phyloP scores from a whole-genome alignment of 495 filamentous ascomycete species.

The Aspergillus sclerotiicarbonarius region DNA sequence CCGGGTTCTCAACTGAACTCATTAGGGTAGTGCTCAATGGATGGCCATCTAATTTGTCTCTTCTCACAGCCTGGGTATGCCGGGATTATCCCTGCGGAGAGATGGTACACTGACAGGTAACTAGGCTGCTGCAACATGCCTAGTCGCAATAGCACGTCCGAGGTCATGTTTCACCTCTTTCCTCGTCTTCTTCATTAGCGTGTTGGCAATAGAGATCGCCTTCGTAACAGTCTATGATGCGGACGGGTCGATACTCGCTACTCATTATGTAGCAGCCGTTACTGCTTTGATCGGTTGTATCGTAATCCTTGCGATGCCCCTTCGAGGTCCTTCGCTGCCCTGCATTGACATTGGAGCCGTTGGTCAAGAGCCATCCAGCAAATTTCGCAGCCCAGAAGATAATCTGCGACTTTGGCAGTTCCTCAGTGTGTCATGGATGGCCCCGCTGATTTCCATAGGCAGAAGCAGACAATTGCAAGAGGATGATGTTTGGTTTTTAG shows the following conservation, averaged over 20 bases:
- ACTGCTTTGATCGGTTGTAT: constrained; percentile 44
- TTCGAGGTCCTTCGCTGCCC: constrained; percentile 59
- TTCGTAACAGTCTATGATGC: constrained; percentile 29
- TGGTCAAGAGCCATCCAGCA: constrained; percentile 53
- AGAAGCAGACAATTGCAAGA: constrained; percentile 63
- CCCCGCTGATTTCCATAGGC: constrained; percentile 64
- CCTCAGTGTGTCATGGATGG: constrained; percentile 81
- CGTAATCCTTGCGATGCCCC: constrained; percentile 67
- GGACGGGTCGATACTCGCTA: constrained; percentile 28
- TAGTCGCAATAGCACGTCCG: constrained; percentile 50
- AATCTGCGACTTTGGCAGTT: constrained; percentile 76
- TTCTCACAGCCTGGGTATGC: constrained; percentile 50
- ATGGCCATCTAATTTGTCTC: constrained; percentile 23
- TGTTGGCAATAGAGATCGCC: constrained; percentile 40
- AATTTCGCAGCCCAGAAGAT: constrained; percentile 78
- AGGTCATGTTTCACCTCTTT: constrained; percentile 38
- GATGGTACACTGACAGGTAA: constrained; percentile 1
- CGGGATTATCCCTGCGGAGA: not conserved
- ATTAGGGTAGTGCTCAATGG: constrained; percentile 35
- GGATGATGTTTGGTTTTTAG: constrained; percentile 74
- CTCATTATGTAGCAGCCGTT: constrained; percentile 39
- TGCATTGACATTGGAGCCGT: constrained; percentile 60
- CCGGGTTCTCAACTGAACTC: constrained; percentile 42
- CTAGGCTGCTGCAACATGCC: constrained; percentile 41
- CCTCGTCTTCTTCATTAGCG: constrained; percentile 30